Percentiles rank a stretch among this genome's conserved stretches.
These are phyloP conservation scores for Purshia tridentata DNA, from an alignment of 306 rosid genomes.

Conservation along the genomic window DNA sequence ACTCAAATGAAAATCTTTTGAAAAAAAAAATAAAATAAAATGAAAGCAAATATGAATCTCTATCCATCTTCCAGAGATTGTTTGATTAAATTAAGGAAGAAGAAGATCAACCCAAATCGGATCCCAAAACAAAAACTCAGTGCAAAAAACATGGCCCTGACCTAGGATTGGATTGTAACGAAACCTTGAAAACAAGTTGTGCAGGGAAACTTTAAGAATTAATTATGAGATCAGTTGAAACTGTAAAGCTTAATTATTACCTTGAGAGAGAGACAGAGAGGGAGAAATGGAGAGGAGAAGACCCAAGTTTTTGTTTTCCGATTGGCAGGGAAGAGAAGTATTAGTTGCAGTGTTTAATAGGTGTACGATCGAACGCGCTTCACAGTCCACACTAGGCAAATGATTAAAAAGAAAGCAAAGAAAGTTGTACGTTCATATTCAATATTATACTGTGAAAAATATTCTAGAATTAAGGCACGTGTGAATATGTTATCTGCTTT, in stretches of 20 bases:
- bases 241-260: conserved; percentile 11
- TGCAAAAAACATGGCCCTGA: no score
- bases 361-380: conserved; percentile 27
- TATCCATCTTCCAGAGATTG: background rate
- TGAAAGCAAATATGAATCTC: background rate
- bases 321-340: background rate
- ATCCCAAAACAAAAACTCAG: background rate
- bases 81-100: background rate
- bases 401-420: background rate
- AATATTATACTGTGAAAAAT: background rate
- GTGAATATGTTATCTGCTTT: conserved; percentile 25
- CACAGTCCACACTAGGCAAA: background rate
- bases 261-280: no score
- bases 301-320: conserved; percentile 1
- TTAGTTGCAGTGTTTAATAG: conserved; percentile 13
- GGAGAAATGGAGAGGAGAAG: no score
- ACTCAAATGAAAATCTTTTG: no score
- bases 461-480: conserved; percentile 12
- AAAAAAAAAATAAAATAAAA: background rate
- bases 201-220: no score
- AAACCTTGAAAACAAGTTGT: no score
- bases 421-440: conserved; percentile 8
- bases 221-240: no score
- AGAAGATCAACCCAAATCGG: background rate
- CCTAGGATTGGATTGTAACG: no score